Base-by-base conservation (phyloP, 2,329 filamentous ascomycete genomes). In the Cladophialophora bantiana region DNA sequence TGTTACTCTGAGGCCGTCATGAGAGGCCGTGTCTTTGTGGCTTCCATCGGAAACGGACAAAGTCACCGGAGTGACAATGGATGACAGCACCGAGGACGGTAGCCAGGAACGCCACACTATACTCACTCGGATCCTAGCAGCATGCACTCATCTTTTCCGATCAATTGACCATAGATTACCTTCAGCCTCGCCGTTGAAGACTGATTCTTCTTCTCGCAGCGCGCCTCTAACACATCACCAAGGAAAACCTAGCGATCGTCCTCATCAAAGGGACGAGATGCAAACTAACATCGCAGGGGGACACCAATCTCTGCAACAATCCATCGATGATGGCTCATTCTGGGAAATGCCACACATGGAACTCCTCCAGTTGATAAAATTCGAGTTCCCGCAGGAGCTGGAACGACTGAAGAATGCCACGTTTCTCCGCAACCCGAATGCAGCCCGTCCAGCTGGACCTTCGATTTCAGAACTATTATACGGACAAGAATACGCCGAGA, bases 391-490 rank as follows among this genome's bases (percentile, higher is more conserved):
- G 15, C 42, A 62, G 12, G 76, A 78, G 62, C 68, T 78, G 6
- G 42, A 70, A 10, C 73, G 74, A 13, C 71, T 78, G 12, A 73
- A 73, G 42, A 66, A 67, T 6, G 77, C 75, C 7, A 76, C 66
- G 4, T 70, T 68, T 50, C 35, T 70, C 3, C 59, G 64, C 7
- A 61, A 63, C 38, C 36, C 66, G 5, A 59, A 64, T 35, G 57
- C 57, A 36, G 48, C 62, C 13, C 61, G 62, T 1, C 65, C 69
- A 3, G 48, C 53, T 7, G 50, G 62, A 0, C 38, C 18, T n/a
- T 77, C 75, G 2, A 77, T 77, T 12, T 78, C 77, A 3, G 61
- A 72, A 32, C 62, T 72, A 2, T 60, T 79, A 5, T 78, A 72
- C 53, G 68, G 59, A 2, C 31, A 72, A 10, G 72, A 79, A 13